Evolutionary conservation across 192 early-diverging fungal genomes (phyloP), one percentile per base, ranked within the genome.

Genomic region (Coemansia sp.): DNA sequence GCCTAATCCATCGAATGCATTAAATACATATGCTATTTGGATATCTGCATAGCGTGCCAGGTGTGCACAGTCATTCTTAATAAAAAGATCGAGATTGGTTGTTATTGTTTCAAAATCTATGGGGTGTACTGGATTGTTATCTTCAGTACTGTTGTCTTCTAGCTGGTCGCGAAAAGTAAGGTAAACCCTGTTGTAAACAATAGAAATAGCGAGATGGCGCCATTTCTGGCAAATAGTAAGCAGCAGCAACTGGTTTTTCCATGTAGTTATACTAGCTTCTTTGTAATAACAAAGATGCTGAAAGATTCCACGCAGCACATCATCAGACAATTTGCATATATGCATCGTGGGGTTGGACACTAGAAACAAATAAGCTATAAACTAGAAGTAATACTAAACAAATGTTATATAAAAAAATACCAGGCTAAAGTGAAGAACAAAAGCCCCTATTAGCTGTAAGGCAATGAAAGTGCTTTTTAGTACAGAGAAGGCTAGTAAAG

Each of bases 141-240:
- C n/a, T 2, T 23, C 62, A n/a, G 54, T 30, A 0, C 23, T 52
- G 29, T 21, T 54, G 5, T 64, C 62, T 14, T 54, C 19, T 9
- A 42, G 33, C 5, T 46, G n/a, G 25, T 59, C 56, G 22, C 20
- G 6, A 30, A n/a, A 29, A 1, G 51, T 31, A 32, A 52, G 10
- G 32, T 59, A 66, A 7, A 27, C 14, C 2, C 27, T 25, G 22
- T 57, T 66, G 32, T 59, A 66, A 11, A 66, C 64, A 14, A 66
- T 11, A 11, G 64, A 56, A 5, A 23, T 14, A 17, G 25, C 57
- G 25, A 66, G 21, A 14, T 9, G 4, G 8, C 64, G 64, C 64
- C 64, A 66, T 52, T 42, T 57, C 29, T 22, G 56, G 17, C 64
- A 66, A 7, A 66, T 31, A 6, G 64, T 31, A 10, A 66, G 57